Base-by-base conservation (phyloP, 1,284 basidiomycete genomes). In the Rhizoctonia solani region DNA sequence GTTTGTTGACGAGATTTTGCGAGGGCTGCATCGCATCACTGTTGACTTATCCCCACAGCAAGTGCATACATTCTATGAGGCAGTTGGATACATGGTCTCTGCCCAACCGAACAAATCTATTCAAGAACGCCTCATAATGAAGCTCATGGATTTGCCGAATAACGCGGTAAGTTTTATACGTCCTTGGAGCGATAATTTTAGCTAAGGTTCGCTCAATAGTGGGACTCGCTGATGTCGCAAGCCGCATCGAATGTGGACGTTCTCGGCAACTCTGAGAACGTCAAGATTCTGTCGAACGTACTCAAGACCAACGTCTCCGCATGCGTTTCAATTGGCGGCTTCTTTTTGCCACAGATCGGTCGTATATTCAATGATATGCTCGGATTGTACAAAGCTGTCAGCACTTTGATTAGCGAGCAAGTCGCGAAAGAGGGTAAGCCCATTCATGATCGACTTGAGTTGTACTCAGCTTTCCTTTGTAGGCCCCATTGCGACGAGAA, bases 271-370 rank as follows among this genome's bases (percentile, higher is more conserved):
- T 80, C 86, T 6, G 96, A 98, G 66, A 99, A 98, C 77, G 93
- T 99, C 80, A 98, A 98, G 79, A 96, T 98, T 74, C 83, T 99
- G 58, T 88, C 93, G 0, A 99, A 99, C 74, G 94, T 99, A 52
- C 83, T 99, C 74, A 99, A 99, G 82, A 99, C 97, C 13, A 99
- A 99, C 77, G 96, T 98, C 16, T 93, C 97, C 4, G 95, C 97
- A 0, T 99, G 96, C 78, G 92, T 92, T 1, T 98, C 96, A 32
- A 98, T 98, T 68, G 97, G 97, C 42, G 89, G 90, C 71, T 96
- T 97, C 83, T 99, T 98, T 80, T 82, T 97, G 1, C 96, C 97
- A 13, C 97, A 99, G 76, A 89, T 99, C 54, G 95, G 93, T 9
- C 87, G 95, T 46, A 89, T 99, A 78, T 99, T 98, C 84, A 82